Evolutionary conservation across 2,329 filamentous ascomycete genomes (phyloP).

Genomic region (Ceratocystis colombiana): DNA sequence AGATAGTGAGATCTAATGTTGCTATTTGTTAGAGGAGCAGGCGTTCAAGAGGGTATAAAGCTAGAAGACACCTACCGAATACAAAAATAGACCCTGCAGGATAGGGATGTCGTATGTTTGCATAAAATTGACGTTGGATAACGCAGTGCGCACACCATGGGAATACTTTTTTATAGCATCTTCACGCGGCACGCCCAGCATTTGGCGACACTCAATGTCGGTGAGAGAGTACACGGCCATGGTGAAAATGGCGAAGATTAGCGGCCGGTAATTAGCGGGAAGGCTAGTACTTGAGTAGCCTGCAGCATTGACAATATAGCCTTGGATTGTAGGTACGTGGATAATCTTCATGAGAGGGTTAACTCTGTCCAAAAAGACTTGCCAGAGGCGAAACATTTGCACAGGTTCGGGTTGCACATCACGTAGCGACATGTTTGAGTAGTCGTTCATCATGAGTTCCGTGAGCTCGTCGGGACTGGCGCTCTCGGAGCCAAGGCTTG

Average conservation of each 20-base stretch:
- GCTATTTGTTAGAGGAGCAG: slow-evolving; percentile 25
- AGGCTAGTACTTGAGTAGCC: slow-evolving; percentile 42
- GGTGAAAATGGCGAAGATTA: slow-evolving; percentile 56
- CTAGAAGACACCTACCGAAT: slow-evolving; percentile 38
- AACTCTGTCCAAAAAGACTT: slow-evolving; percentile 62
- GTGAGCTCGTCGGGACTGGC: slow-evolving; percentile 44
- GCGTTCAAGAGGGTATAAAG: neutral
- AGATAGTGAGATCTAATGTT: slow-evolving; percentile 42
- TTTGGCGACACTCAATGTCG: slow-evolving; percentile 45
- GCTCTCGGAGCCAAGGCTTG: slow-evolving; percentile 41
- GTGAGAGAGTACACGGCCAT: slow-evolving; percentile 48
- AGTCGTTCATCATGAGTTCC: slow-evolving; percentile 41
- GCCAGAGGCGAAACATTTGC: slow-evolving; percentile 63
- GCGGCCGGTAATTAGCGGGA: slow-evolving; percentile 48
- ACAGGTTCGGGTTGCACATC: slow-evolving; percentile 54
- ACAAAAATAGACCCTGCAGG: slow-evolving; percentile 50
- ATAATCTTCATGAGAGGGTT: slow-evolving; percentile 64
- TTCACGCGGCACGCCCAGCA: slow-evolving; percentile 42
- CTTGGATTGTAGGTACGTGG: slow-evolving; percentile 60
- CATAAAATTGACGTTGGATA: slow-evolving; percentile 48
- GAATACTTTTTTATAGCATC: slow-evolving; percentile 44
- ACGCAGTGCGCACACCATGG: slow-evolving; percentile 41
- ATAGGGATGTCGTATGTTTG: slow-evolving; percentile 48
- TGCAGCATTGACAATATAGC: slow-evolving; percentile 53
- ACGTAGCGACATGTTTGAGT: slow-evolving; percentile 35